A percentile compares a stretch with the other conserved stretches of the same genome.
Conservation (phyloP, 2,329 filamentous ascomycete species). For the Graphilbum fragrans region DNA sequence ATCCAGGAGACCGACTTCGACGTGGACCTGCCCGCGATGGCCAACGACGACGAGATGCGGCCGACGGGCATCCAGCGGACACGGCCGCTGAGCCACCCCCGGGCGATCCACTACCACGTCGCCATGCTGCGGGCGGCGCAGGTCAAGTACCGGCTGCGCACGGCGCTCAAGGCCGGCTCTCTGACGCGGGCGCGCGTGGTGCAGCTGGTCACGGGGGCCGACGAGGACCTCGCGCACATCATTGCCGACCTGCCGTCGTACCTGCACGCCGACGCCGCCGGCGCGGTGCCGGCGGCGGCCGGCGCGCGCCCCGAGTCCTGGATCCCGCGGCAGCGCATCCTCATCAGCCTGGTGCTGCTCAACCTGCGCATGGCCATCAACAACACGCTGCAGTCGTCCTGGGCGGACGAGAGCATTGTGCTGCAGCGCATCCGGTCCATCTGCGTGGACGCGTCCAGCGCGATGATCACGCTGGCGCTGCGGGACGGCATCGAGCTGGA, state of each 20-base stretch:
- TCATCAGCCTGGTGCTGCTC: neutral
- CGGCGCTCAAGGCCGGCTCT: neutral
- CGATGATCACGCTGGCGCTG: neutral
- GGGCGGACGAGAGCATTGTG: neutral
- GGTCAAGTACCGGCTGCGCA: neutral
- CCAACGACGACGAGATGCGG: neutral
- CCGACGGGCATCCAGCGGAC: neutral
- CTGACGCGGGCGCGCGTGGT: neutral
- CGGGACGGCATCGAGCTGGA: neutral
- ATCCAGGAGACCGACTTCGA: neutral
- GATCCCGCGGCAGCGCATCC: neutral
- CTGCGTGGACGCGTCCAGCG: neutral
- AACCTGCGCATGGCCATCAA: conserved; percentile 1
- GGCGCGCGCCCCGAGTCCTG: neutral
- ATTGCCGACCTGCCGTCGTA: neutral
- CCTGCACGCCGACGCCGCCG: neutral
- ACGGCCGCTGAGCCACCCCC: neutral
- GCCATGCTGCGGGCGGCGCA: neutral
- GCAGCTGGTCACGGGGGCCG: neutral
- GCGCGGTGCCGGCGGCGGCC: no score
- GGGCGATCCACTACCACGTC: neutral
- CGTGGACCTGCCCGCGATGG: neutral
- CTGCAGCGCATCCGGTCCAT: conserved; percentile 1
- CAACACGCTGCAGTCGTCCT: neutral
- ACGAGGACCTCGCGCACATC: neutral